Percentiles rank a stretch among this genome's conserved stretches.
Evolutionary conservation across 2,329 filamentous ascomycete species (phyloP).

Genomic region (Penicillium brevicompactum): DNA sequence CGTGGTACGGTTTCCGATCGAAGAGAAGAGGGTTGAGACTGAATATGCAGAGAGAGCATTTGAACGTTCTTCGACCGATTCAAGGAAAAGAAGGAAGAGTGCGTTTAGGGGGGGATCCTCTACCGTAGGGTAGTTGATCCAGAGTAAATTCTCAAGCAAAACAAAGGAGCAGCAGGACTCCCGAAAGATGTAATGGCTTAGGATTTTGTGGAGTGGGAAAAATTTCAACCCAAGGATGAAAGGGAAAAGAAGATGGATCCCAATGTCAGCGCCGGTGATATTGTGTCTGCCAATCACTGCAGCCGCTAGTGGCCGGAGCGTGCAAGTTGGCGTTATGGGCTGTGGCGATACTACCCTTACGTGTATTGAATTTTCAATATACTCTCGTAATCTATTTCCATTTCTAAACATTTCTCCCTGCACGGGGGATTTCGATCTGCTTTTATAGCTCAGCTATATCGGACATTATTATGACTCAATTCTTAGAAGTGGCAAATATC

Average conservation of each 20-base stretch:
- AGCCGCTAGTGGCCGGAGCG: slow-evolving; percentile 7
- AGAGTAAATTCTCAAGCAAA: slow-evolving; percentile 2
- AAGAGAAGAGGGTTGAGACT: slow-evolving; percentile 41
- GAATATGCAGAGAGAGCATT: slow-evolving; percentile 47
- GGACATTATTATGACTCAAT: slow-evolving; percentile 1
- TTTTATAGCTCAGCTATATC: slow-evolving; percentile 7
- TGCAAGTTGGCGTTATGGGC: slow-evolving; percentile 11
- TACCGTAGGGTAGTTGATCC: slow-evolving; percentile 1
- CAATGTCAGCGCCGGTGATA: slow-evolving; percentile 8
- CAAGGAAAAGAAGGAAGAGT: slow-evolving; percentile 18
- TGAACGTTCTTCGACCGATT: slow-evolving; percentile 41
- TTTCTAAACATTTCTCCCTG: not conserved
- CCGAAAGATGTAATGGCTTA: slow-evolving; percentile 11
- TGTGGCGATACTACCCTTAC: slow-evolving; percentile 16
- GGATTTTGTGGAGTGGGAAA: slow-evolving; percentile 14
- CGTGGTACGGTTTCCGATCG: slow-evolving; percentile 45
- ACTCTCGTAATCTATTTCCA: slow-evolving; percentile 1
- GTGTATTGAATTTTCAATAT: slow-evolving; percentile 16
- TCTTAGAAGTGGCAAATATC: slow-evolving; percentile 2
- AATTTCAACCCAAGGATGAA: slow-evolving; percentile 17
- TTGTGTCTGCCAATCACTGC: slow-evolving; percentile 11
- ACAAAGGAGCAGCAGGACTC: slow-evolving; percentile 10
- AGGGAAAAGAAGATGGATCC: slow-evolving; percentile 11
- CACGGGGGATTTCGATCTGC: not conserved
- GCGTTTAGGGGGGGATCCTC: slow-evolving; percentile 8